A percentile compares a stretch with the other conserved stretches of the same genome.
Evolutionary conservation across 495 filamentous ascomycete species (phyloP).

Genomic region (Clavariopsis aquatica): DNA sequence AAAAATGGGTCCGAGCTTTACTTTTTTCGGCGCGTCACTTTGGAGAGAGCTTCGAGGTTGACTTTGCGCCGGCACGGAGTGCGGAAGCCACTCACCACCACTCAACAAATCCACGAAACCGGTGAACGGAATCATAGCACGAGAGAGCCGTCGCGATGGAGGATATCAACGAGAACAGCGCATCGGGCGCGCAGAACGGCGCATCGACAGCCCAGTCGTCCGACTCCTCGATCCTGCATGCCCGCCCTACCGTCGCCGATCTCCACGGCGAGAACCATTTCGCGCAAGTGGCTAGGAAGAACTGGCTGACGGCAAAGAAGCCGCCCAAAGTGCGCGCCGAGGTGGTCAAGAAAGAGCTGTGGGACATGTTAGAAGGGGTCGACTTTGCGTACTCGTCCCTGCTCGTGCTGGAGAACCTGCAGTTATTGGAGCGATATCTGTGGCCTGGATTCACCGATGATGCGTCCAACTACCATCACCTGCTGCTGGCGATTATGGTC

Average conservation of each 20-base stretch:
- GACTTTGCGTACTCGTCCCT: constrained; percentile 75
- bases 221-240: constrained; percentile 14
- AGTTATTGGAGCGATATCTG: constrained; percentile 88
- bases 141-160: constrained; percentile 20
- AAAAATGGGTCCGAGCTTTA: constrained; percentile 10
- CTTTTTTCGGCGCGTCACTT: background rate
- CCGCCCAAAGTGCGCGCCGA: constrained; percentile 77
- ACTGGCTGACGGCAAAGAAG: constrained; percentile 76
- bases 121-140: background rate
- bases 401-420: constrained; percentile 82
- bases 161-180: constrained; percentile 11
- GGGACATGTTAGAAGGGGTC: constrained; percentile 83
- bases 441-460: constrained; percentile 93
- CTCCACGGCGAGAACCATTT: constrained; percentile 77
- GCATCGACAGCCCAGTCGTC: background rate
- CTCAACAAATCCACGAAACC: background rate
- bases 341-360: constrained; percentile 84
- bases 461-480: constrained; percentile 85
- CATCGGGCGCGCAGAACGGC: background rate
- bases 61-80: constrained; percentile 26
- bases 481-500: constrained; percentile 79
- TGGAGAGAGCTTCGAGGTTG: constrained; percentile 23
- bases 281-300: constrained; percentile 75
- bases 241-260: constrained; percentile 54
- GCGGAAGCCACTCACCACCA: constrained; percentile 1